Evolutionary conservation across 1,284 basidiomycete species (phyloP), one percentile per base, ranked within the genome.

Genomic region (Irpex sp.): DNA sequence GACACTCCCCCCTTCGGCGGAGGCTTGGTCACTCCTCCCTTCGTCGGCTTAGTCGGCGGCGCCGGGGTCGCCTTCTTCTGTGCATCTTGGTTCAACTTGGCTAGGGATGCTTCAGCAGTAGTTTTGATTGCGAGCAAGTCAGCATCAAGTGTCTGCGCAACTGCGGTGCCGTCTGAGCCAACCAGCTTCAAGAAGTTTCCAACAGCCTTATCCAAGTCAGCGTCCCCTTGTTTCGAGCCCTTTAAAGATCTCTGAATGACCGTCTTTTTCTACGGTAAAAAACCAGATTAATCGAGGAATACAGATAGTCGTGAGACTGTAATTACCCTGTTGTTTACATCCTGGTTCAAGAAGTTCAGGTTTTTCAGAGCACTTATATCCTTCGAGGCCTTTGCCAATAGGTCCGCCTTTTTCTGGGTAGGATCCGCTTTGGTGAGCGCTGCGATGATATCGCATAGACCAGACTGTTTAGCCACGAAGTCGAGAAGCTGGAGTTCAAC

Each of bases 401-500:
- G 11, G n/a, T 26, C 46, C 11, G 53, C 60, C 37, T 61, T 61
- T 13, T 15, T 61, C 33, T 35, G 49, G 39, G 11, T 46, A 5
- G 54, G 9, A 46, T 61, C 56, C 21, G 60, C 60, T 15, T 19
- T 46, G 31, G 35, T 36, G 15, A 60, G 31, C 4, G 53, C 39
- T 5, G 60, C 57, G 15, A 61, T 15, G n/a, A 61, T 54, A 11
- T 37, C 39, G 39, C 60, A 61, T 11, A 61, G 26, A 5, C 56
- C 56, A 4, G 60, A 57, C 11, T 43, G 17, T 31, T 47, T 46
- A 11, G 55, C 53, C n/a, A 61, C 60, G 26, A 7, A 13, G 55
- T 60, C 36, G 51, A 60, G 59, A n/a, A 60, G 59, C 26, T 60
- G 59, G 15, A 60, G 49, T 35, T 60, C 60, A 9, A 61, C 54